Percentiles rank a stretch among this genome's conserved stretches.
Evolutionary conservation across 169 alveolate genomes (phyloP).

Genomic region (Cyclospora cayetanensis): DNA sequence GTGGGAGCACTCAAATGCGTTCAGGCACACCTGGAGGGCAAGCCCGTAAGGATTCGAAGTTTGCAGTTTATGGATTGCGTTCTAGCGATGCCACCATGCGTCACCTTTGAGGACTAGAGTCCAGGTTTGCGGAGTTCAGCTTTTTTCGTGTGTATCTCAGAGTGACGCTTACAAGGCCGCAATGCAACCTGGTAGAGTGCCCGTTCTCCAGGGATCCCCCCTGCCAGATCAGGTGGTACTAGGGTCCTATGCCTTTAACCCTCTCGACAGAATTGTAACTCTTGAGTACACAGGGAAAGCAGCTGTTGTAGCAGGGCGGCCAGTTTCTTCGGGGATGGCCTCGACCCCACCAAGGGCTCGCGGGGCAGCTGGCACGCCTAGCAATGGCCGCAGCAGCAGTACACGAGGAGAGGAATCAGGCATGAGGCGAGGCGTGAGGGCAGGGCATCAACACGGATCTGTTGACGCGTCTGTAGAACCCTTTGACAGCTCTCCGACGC

Average conservation of each 20-base stretch:
- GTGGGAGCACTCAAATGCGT: slow-evolving; percentile 50
- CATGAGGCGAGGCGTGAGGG: background rate
- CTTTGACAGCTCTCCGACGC: background rate
- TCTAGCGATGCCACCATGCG: too few relatives aligned
- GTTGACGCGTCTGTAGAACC: background rate
- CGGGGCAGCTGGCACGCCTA: background rate
- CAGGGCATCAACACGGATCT: background rate
- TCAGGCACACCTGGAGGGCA: background rate
- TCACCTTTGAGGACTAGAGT: background rate
- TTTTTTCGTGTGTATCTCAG: background rate
- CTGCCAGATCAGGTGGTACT: slow-evolving; percentile 6
- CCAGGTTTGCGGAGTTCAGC: background rate
- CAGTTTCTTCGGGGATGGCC: too few relatives aligned
- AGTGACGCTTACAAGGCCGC: background rate
- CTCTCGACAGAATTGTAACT: background rate
- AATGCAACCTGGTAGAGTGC: background rate
- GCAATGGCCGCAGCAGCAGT: slow-evolving; percentile 3
- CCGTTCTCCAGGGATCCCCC: background rate
- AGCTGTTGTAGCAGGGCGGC: too few relatives aligned
- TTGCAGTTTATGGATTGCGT: background rate
- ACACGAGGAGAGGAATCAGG: background rate
- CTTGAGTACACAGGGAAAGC: background rate
- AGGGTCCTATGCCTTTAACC: background rate
- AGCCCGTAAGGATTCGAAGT: slow-evolving; percentile 1
- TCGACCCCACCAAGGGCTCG: too few relatives aligned